A percentile compares a stretch with the other conserved stretches of the same genome.
phyloP scores from a whole-genome alignment of 2,329 filamentous ascomycete genomes.

The Alternaria consortialis region DNA sequence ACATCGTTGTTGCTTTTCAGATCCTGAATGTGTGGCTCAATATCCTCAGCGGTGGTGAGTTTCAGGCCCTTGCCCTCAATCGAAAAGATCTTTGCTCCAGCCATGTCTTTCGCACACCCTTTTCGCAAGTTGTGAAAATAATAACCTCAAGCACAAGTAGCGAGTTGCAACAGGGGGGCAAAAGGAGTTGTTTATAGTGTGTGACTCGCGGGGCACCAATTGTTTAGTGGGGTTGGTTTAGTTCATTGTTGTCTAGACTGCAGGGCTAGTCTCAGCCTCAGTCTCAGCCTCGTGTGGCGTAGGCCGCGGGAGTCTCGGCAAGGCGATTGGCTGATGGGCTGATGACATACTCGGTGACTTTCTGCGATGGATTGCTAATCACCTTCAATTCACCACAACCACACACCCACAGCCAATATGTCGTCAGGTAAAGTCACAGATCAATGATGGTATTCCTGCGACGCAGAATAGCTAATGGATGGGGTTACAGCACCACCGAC shows the following conservation, averaged over 20 bases:
- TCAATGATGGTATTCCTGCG: background rate
- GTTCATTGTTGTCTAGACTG: constrained; percentile 32
- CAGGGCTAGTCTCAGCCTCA: constrained; percentile 15
- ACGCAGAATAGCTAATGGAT: constrained; percentile 16
- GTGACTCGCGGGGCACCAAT: constrained; percentile 18
- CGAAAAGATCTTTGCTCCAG: constrained; percentile 75
- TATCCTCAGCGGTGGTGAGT: constrained; percentile 86
- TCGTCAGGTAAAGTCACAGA: constrained; percentile 42
- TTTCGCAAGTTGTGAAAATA: background rate
- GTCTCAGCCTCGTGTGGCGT: constrained; percentile 13
- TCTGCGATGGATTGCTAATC: constrained; percentile 40
- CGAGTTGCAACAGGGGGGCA: constrained; percentile 1
- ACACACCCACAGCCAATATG: constrained; percentile 36
- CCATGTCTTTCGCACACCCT: constrained; percentile 48
- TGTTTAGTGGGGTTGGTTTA: constrained; percentile 43
- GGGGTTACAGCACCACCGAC: constrained; percentile 36
- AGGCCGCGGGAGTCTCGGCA: constrained; percentile 32
- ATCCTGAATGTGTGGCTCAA: constrained; percentile 82
- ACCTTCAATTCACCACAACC: constrained; percentile 25
- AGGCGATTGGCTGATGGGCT: constrained; percentile 14
- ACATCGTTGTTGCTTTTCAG: constrained; percentile 76
- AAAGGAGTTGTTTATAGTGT: constrained; percentile 7
- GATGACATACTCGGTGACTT: constrained; percentile 32
- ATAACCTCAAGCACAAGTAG: constrained; percentile 13
- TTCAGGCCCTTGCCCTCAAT: constrained; percentile 92